These are phyloP conservation scores for Candida pseudoglaebosa DNA, from an alignment of 805 yeast genomes.

Conservation along the genomic window DNA sequence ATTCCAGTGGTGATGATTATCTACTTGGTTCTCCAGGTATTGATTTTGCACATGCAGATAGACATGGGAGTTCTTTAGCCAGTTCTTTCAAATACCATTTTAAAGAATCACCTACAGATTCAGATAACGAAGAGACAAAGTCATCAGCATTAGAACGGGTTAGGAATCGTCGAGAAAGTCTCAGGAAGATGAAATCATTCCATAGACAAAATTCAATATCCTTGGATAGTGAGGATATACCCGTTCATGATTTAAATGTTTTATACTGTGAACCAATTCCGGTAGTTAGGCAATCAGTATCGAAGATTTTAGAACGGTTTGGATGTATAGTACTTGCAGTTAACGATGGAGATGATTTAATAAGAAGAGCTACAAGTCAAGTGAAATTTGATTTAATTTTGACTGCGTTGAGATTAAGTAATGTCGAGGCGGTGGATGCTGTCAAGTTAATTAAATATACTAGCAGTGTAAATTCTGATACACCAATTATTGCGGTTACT, in stretches of 20 bases:
- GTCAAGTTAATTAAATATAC: slow-evolving; percentile 74
- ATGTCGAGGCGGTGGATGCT: slow-evolving; percentile 69
- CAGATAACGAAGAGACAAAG: slow-evolving; percentile 62
- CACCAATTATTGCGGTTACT: slow-evolving; percentile 76
- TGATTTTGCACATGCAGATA: slow-evolving; percentile 10
- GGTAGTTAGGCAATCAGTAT: slow-evolving; percentile 65
- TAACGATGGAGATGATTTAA: slow-evolving; percentile 75
- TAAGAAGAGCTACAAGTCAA: slow-evolving; percentile 76
- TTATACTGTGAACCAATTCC: slow-evolving; percentile 86
- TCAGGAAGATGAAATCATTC: slow-evolving; percentile 24
- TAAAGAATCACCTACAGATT: slow-evolving; percentile 47
- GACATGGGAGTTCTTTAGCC: slow-evolving; percentile 4
- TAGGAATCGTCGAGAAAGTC: slow-evolving; percentile 51
- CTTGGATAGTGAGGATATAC: slow-evolving; percentile 13
- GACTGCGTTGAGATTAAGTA: slow-evolving; percentile 66
- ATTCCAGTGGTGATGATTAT: slow-evolving; percentile 30
- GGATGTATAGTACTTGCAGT: slow-evolving; percentile 82
- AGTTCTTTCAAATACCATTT: neutral
- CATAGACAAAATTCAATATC: neutral
- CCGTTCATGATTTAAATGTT: slow-evolving; percentile 52
- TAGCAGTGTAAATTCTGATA: slow-evolving; percentile 66
- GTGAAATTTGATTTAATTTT: slow-evolving; percentile 81
- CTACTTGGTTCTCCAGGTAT: slow-evolving; percentile 4
- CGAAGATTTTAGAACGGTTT: slow-evolving; percentile 56
- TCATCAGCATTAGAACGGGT: slow-evolving; percentile 49